A percentile compares a stretch with the other conserved stretches of the same genome.
Conservation (phyloP, 2,329 filamentous ascomycete species). For the Pseudogymnoascus sp. region DNA sequence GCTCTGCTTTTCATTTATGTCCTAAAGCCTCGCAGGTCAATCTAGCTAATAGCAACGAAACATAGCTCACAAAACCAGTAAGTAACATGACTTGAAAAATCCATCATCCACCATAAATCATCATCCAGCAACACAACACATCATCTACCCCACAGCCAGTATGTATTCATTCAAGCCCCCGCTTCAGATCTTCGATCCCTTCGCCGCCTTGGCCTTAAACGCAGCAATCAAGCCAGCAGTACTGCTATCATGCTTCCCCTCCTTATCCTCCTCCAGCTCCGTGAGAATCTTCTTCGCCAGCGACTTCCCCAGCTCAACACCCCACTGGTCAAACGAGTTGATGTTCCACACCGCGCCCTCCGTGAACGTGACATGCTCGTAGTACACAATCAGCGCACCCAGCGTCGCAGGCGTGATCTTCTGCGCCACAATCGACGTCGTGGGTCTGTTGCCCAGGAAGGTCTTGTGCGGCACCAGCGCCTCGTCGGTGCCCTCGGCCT, state of each 20-base stretch:
- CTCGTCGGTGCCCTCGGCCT: constrained; percentile 65
- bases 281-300: constrained; percentile 84
- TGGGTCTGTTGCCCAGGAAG: constrained; percentile 95
- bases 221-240: constrained; percentile 84
- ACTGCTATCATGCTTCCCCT: constrained; percentile 71
- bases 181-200: constrained; percentile 1
- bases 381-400: constrained; percentile 94
- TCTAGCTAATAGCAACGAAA: constrained; percentile 2
- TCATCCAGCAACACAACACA: background rate
- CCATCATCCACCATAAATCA: background rate
- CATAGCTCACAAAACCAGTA: background rate
- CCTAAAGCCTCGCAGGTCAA: background rate
- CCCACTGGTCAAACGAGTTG: constrained; percentile 99
- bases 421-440: constrained; percentile 83
- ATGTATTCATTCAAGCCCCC: background rate
- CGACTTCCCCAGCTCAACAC: constrained; percentile 94
- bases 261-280: constrained; percentile 76
- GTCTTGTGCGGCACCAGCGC: constrained; percentile 95
- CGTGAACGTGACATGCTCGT: constrained; percentile 96
- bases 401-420: constrained; percentile 91
- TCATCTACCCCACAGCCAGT: background rate
- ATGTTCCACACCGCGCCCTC: constrained; percentile 99
- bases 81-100: background rate
- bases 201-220: constrained; percentile 63
- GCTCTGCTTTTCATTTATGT: constrained; percentile 1